These are phyloP conservation scores for Irpex lacteus DNA, from an alignment of 1,284 basidiomycete species.

Conservation along the genomic window DNA sequence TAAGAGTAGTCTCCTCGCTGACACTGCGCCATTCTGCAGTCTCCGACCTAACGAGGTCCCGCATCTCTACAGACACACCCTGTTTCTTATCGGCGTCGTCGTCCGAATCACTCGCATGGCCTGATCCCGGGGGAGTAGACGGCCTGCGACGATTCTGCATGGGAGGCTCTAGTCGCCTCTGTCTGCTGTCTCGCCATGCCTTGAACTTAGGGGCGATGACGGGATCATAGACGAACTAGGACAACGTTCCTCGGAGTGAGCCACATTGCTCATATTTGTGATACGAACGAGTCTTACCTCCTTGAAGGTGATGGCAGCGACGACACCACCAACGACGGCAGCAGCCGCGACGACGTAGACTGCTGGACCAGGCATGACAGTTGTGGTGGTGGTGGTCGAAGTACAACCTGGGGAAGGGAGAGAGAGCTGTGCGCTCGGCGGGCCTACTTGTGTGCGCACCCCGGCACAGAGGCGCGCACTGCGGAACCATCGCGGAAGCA, in stretches of 20 bases:
- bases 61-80: conserved; percentile 40
- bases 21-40: conserved; percentile 52
- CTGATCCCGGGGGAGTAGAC: background rate
- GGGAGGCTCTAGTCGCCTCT: conserved; percentile 14
- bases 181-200: conserved; percentile 45
- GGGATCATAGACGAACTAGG: conserved; percentile 60
- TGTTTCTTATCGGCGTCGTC: conserved; percentile 18
- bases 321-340: conserved; percentile 24
- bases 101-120: conserved; percentile 13
- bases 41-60: conserved; percentile 45
- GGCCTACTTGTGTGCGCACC: background rate
- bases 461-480: background rate
- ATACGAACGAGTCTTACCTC: conserved; percentile 22
- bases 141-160: background rate
- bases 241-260: background rate
- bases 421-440: background rate
- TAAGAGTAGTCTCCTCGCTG: conserved; percentile 31
- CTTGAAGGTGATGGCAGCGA: conserved; percentile 28
- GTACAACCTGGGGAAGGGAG: background rate
- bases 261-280: background rate
- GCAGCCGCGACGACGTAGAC: conserved; percentile 26
- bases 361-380: conserved; percentile 32
- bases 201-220: conserved; percentile 55
- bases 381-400: conserved; percentile 4
- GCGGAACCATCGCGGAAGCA: conserved; percentile 9